Evolutionary conservation across 441 rosid species (phyloP).

Genomic region (Erodium moschatum): DNA sequence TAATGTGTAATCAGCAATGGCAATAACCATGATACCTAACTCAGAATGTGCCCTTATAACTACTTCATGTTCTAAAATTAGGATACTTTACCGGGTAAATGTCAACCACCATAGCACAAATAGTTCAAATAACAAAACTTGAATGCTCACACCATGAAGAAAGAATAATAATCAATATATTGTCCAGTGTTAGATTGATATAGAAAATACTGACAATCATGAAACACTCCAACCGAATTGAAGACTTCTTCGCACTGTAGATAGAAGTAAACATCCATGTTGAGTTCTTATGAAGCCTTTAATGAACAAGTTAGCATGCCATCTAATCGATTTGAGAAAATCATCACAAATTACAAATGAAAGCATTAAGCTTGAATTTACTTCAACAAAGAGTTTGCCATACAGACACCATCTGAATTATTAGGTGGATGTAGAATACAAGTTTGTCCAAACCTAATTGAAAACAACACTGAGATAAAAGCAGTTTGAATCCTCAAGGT

Average conservation of each 20-base stretch:
- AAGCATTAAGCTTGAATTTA: neutral
- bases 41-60: neutral
- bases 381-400: neutral
- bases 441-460: neutral
- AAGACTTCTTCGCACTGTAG: neutral
- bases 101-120: neutral
- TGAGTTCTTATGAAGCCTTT: neutral
- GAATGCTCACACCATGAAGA: neutral
- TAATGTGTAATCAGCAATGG: conserved; percentile 3
- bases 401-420: neutral
- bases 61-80: neutral
- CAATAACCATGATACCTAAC: neutral
- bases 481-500: conserved; percentile 4
- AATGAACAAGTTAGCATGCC: neutral
- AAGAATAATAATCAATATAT: neutral
- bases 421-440: neutral
- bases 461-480: neutral
- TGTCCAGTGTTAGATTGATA: neutral
- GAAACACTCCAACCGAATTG: neutral
- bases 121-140: conserved; percentile 4
- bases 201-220: neutral
- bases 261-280: neutral
- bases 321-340: neutral
- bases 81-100: neutral
- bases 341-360: neutral